These are phyloP conservation scores for Starmera caribaea DNA, from an alignment of 805 yeast species.

Conservation along the genomic window DNA sequence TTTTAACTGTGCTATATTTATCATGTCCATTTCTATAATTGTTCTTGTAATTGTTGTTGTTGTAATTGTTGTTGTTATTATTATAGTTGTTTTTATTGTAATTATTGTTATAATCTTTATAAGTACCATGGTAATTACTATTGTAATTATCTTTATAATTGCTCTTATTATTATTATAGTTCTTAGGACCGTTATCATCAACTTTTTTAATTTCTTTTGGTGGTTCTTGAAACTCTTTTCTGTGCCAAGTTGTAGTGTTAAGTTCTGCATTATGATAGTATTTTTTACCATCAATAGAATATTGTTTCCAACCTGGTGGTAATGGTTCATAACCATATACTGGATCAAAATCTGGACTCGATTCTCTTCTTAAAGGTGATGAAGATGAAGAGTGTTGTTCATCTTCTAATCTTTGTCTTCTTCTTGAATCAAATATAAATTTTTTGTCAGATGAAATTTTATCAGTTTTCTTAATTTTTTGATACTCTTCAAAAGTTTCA, in stretches of 20 bases:
- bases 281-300: constrained; percentile 29
- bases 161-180: too few species aligned
- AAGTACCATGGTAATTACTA: too few species aligned
- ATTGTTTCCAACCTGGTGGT: constrained; percentile 45
- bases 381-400: not conserved
- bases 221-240: constrained; percentile 6
- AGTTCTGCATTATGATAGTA: constrained; percentile 40
- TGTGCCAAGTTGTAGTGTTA: constrained; percentile 42
- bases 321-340: not conserved
- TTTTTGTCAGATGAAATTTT: not conserved
- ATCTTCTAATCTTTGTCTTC: constrained; percentile 4
- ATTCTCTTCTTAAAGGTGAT: not conserved
- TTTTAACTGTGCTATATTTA: too few species aligned
- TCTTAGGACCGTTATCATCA: too few species aligned
- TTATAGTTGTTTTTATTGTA: too few species aligned
- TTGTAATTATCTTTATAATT: too few species aligned
- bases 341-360: not conserved
- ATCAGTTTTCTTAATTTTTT: constrained; percentile 63
- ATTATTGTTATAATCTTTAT: too few species aligned
- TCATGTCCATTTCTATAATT: too few species aligned
- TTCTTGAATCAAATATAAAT: constrained; percentile 9
- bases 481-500: constrained; percentile 72
- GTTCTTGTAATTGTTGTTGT: too few species aligned
- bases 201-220: too few species aligned
- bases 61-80: too few species aligned